These are phyloP conservation scores for Penicillium occitanis DNA, from an alignment of 2,329 filamentous ascomycete species.

Conservation along the genomic window DNA sequence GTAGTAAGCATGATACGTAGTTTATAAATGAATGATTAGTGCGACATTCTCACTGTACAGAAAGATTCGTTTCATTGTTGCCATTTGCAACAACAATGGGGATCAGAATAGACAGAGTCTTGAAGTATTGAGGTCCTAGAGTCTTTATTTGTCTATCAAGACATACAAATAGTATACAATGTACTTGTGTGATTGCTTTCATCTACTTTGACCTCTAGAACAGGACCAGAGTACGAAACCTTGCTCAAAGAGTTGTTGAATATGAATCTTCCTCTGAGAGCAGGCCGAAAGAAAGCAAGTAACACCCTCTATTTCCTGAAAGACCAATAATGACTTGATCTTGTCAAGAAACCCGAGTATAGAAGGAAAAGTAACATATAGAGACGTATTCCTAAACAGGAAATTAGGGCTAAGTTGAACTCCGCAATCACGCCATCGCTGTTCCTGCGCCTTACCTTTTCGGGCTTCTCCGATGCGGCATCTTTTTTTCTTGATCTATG, in stretches of 20 bases:
- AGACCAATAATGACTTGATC: not conserved
- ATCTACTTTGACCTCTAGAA: not conserved
- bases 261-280: not conserved
- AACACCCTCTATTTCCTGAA: not conserved
- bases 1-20: not conserved
- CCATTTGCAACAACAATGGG: not conserved
- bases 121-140: not conserved
- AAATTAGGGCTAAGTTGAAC: conserved; percentile 15
- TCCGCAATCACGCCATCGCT: conserved; percentile 18
- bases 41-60: not conserved
- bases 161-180: not conserved
- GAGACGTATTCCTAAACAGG: not conserved
- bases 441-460: conserved; percentile 15
- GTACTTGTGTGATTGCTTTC: not conserved
- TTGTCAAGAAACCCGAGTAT: not conserved
- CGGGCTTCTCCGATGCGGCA: conserved; percentile 7
- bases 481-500: not conserved
- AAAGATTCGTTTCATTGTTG: not conserved
- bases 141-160: not conserved
- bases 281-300: too few species aligned
- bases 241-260: not conserved
- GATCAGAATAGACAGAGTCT: not conserved
- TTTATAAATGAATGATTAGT: not conserved
- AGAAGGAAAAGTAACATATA: not conserved
- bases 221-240: not conserved